Evolutionary conservation across 768 basidiomycete genomes (phyloP).

Genomic region (Leccinum longicurvipes): DNA sequence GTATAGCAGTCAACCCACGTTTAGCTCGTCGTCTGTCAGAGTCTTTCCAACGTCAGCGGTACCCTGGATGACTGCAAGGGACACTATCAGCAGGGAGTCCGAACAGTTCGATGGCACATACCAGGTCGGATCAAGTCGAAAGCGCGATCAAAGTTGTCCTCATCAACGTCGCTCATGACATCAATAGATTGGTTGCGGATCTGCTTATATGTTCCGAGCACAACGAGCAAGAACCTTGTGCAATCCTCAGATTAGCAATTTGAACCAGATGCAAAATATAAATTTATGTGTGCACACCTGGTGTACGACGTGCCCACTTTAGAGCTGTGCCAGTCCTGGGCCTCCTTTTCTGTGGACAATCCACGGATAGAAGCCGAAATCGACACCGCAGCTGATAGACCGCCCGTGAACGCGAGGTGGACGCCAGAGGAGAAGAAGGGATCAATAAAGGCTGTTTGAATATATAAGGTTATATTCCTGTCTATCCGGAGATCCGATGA

Average conservation of each 20-base stretch:
- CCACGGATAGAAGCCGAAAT: slow-evolving; percentile 11
- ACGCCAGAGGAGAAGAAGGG: slow-evolving; percentile 13
- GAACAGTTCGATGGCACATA: background rate
- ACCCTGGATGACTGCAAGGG: slow-evolving; percentile 6
- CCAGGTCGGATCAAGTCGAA: slow-evolving; percentile 11
- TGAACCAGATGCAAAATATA: background rate
- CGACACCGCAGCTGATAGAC: slow-evolving; percentile 7
- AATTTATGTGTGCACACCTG: background rate
- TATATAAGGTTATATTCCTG: background rate
- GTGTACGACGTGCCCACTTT: slow-evolving; percentile 11
- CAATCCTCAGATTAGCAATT: background rate
- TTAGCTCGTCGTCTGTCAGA: slow-evolving; percentile 8
- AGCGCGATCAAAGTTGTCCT: slow-evolving; percentile 12
- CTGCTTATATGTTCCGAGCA: slow-evolving; percentile 12
- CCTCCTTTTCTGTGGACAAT: background rate
- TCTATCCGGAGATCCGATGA: background rate
- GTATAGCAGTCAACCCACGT: background rate
- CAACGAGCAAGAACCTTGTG: slow-evolving; percentile 7
- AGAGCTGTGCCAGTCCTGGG: slow-evolving; percentile 10
- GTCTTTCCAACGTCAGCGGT: slow-evolving; percentile 3
- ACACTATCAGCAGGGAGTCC: background rate
- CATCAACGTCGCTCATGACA: slow-evolving; percentile 9
- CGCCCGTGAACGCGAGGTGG: slow-evolving; percentile 11
- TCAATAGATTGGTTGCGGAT: slow-evolving; percentile 9
- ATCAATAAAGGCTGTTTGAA: slow-evolving; percentile 9